Conservation (phyloP, 148 eudicot genomes). For the Diospyros lotus region DNA sequence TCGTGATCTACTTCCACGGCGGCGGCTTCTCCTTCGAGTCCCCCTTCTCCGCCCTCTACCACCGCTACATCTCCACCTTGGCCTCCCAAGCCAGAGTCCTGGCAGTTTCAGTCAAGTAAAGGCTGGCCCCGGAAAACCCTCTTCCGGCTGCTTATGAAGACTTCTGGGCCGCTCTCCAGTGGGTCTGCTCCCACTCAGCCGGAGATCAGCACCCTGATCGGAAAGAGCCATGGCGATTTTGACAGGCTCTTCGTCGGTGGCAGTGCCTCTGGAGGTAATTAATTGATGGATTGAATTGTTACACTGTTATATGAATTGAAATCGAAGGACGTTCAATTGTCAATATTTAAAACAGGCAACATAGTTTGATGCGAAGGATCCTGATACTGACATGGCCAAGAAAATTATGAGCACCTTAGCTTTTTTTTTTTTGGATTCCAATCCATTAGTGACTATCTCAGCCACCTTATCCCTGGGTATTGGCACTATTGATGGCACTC, state of each 20-base stretch:
- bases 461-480: too few relatives aligned
- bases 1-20: conserved; percentile 42
- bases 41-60: conserved; percentile 27
- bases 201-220: not conserved
- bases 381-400: conserved; percentile 30
- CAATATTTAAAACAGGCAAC: conserved; percentile 10
- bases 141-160: conserved; percentile 37
- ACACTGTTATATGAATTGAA: too few relatives aligned
- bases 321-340: too few relatives aligned
- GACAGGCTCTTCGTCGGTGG: conserved; percentile 43
- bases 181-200: conserved; percentile 18
- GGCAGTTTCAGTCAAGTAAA: conserved; percentile 35
- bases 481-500: too few relatives aligned
- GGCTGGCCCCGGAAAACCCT: conserved; percentile 33
- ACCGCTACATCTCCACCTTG: conserved; percentile 29
- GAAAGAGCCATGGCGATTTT: conserved; percentile 33
- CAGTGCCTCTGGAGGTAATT: conserved; percentile 48
- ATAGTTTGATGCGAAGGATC: conserved; percentile 40
- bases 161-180: conserved; percentile 24
- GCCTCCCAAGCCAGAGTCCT: conserved; percentile 24
- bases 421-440: conserved; percentile 24
- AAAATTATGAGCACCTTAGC: conserved; percentile 30
- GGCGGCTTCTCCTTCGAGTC: conserved; percentile 44
- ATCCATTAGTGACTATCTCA: too few relatives aligned
- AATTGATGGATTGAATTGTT: too few relatives aligned